phyloP scores from a whole-genome alignment of 2,329 filamentous ascomycete genomes.

The Penicillium sp. region DNA sequence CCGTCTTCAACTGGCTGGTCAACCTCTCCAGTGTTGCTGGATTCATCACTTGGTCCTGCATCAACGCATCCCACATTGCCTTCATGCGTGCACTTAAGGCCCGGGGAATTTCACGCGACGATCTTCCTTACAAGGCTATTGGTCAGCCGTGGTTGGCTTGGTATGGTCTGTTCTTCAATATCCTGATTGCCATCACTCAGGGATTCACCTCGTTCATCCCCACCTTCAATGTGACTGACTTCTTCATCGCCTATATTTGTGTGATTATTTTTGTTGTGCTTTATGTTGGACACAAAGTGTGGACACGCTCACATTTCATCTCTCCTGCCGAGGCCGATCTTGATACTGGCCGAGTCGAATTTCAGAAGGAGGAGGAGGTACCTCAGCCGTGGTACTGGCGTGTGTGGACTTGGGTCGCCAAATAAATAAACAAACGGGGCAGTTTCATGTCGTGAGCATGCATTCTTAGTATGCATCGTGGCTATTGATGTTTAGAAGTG shows the following conservation, averaged over 20 bases:
- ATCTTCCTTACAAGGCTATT: slow-evolving; percentile 61
- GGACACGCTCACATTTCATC: slow-evolving; percentile 38
- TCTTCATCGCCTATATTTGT: slow-evolving; percentile 66
- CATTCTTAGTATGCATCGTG: not conserved
- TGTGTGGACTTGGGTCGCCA: slow-evolving; percentile 26
- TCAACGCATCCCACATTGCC: slow-evolving; percentile 59
- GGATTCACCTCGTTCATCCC: slow-evolving; percentile 68
- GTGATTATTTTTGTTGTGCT: slow-evolving; percentile 63
- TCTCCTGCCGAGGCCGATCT: slow-evolving; percentile 44
- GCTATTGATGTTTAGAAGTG: not conserved
- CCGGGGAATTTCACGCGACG: slow-evolving; percentile 57
- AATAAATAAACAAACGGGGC: slow-evolving; percentile 3
- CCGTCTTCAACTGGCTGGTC: slow-evolving; percentile 53
- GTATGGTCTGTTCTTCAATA: slow-evolving; percentile 66
- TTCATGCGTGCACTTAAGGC: slow-evolving; percentile 61
- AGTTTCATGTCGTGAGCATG: not conserved
- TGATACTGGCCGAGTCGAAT: slow-evolving; percentile 39
- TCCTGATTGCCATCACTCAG: slow-evolving; percentile 65
- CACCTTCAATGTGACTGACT: slow-evolving; percentile 57
- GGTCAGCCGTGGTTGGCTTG: slow-evolving; percentile 64
- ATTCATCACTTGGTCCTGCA: slow-evolving; percentile 38
- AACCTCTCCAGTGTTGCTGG: slow-evolving; percentile 37
- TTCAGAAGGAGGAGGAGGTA: slow-evolving; percentile 32
- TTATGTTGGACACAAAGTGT: slow-evolving; percentile 61
- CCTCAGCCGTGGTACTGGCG: slow-evolving; percentile 29